Conservation (phyloP, 805 yeast genomes). For the Priceomyces castillae region DNA sequence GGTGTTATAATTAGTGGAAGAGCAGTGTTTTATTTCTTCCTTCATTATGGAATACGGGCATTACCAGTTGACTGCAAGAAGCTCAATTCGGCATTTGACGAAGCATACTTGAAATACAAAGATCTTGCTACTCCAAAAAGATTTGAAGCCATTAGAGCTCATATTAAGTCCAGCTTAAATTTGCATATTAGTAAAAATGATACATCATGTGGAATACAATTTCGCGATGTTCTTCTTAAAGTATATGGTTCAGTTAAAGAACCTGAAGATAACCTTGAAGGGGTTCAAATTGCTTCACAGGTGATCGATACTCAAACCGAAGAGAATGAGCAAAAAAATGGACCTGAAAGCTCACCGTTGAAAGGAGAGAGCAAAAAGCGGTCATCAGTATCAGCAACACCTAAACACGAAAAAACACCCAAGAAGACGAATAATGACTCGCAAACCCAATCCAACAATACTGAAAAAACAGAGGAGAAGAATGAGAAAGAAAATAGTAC, state of each 20-base stretch:
- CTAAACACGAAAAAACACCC: too few relatives aligned
- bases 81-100: conserved; percentile 13
- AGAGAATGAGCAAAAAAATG: not conserved
- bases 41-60: conserved; percentile 19
- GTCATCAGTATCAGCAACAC: too few relatives aligned
- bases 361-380: too few relatives aligned
- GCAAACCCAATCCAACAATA: too few relatives aligned
- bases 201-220: conserved; percentile 12
- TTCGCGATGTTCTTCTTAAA: conserved; percentile 15
- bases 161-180: conserved; percentile 6
- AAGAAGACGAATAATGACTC: too few relatives aligned
- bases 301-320: not conserved
- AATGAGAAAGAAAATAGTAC: too few relatives aligned
- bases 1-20: conserved; percentile 9
- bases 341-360: too few relatives aligned
- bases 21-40: conserved; percentile 14
- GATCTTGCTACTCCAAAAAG: conserved; percentile 7
- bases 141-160: conserved; percentile 6
- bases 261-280: conserved; percentile 14
- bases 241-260: conserved; percentile 15
- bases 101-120: conserved; percentile 12
- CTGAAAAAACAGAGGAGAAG: too few relatives aligned
- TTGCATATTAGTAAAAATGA: conserved; percentile 11
- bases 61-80: conserved; percentile 5
- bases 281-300: not conserved